Evolutionary conservation across 83 land plant species (phyloP).

Genomic region (Thuja plicata): DNA sequence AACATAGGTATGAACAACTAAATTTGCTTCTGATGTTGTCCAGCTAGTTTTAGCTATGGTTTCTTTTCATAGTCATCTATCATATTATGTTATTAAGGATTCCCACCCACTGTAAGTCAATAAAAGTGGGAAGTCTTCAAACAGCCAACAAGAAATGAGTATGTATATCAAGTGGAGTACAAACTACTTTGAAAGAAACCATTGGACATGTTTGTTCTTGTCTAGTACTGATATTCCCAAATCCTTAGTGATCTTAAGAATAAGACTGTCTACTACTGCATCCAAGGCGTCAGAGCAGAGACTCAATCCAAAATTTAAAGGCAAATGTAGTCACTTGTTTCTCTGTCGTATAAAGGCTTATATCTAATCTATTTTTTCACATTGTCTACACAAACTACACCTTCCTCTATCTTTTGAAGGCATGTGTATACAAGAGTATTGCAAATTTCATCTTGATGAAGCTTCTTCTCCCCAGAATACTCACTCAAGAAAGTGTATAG

Average conservation of each 20-base stretch:
- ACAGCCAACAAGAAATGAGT: background rate
- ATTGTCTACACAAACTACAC: conserved; percentile 17
- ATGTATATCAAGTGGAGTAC: background rate
- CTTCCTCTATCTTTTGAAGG: conserved; percentile 29
- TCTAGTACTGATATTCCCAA: background rate
- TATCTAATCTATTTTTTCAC: conserved; percentile 3
- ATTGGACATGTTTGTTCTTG: conserved; percentile 10
- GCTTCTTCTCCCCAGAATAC: conserved; percentile 28
- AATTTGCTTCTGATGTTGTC: background rate
- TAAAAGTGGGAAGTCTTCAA: background rate
- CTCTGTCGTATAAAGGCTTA: conserved; percentile 8
- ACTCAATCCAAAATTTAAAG: conserved; percentile 20
- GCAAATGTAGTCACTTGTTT: conserved; percentile 27
- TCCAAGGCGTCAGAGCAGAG: conserved; percentile 21
- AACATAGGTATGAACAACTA: background rate
- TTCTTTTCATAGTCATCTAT: background rate
- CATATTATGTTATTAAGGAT: background rate
- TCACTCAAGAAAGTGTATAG: conserved; percentile 22
- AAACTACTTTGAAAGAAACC: conserved; percentile 12
- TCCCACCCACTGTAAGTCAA: background rate
- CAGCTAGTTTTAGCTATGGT: background rate
- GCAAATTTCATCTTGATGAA: conserved; percentile 37
- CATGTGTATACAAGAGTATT: conserved; percentile 29
- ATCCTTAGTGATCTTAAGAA: conserved; percentile 22
- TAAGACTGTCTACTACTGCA: conserved; percentile 23